A percentile compares a stretch with the other conserved stretches of the same genome.
phyloP scores from a whole-genome alignment of 352 stramenopile species.

The Pilasporangium apinafurcum region DNA sequence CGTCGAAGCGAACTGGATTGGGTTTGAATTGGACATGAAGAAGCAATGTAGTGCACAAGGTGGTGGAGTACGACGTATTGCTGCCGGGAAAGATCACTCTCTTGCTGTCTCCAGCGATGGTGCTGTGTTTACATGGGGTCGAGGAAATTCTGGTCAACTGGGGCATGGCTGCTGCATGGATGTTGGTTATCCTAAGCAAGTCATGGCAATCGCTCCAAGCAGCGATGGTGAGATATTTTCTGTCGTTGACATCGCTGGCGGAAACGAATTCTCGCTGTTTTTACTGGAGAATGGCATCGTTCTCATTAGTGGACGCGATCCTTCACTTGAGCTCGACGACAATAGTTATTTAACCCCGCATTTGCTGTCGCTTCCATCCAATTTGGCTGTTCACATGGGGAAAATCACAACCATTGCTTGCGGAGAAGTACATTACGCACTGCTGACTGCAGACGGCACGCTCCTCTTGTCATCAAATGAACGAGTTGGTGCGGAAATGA shows the following conservation, averaged over 20 bases:
- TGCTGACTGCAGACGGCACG: constrained; percentile 18
- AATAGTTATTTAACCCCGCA: constrained; percentile 17
- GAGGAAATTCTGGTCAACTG: constrained; percentile 56
- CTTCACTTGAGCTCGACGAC: constrained; percentile 11
- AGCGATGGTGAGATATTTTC: constrained; percentile 2
- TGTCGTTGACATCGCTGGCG: constrained; percentile 21
- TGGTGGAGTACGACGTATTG: constrained; percentile 44
- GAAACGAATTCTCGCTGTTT: constrained; percentile 36
- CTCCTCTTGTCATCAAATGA: constrained; percentile 17
- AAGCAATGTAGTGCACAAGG: constrained; percentile 7
- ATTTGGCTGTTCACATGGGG: constrained; percentile 10
- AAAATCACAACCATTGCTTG: constrained; percentile 26
- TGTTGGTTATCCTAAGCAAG: constrained; percentile 40
- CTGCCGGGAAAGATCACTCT: constrained; percentile 60
- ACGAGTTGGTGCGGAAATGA: constrained; percentile 3
- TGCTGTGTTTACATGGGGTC: constrained; percentile 61
- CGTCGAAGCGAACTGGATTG: constrained; percentile 32
- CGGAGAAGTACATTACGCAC: constrained; percentile 33
- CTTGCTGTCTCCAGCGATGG: constrained; percentile 48
- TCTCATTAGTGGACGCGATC: constrained; percentile 31
- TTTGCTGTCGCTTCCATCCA: constrained; percentile 12
- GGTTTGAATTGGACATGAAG: constrained; percentile 24
- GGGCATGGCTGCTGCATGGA: constrained; percentile 64
- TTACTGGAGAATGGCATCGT: constrained; percentile 16
- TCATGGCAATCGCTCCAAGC: constrained; percentile 36